Evolutionary conservation across 2,329 filamentous ascomycete genomes (phyloP), one percentile per base, ranked within the genome.

Genomic region (Diplocarpon rosae): DNA sequence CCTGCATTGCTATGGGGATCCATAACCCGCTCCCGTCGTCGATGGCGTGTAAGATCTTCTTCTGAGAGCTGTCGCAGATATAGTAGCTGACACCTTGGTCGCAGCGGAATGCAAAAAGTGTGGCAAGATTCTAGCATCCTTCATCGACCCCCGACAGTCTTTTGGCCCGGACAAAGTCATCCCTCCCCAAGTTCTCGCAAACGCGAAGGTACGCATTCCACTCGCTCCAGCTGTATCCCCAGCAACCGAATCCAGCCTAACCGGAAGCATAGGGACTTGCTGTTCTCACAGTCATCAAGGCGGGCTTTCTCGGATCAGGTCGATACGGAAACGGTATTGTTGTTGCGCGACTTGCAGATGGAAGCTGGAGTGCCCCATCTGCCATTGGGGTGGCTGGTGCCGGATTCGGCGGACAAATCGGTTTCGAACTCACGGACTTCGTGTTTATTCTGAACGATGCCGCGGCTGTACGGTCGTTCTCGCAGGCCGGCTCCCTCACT

Each of bases 131-230:
- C 76, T 98, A 56, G 78, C 85, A 37, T 94, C 89, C 11, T 98
- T 98, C 64, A 77, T 96, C 63, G 92, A 96, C 63, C 92, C 92
- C 15, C 78, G 81, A 61, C 90, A 96, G 69, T 70, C 90, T 15
- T 95, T 96, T 64, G 88, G 90, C 5, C 90, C 92, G 45, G 92
- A 96, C 66, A 96, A 96, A 66, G 81, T 98, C 63, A 98, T 98
- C 57, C 92, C 92, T 39, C 89, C 90, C 7, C 76, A 82, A 42
- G 76, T 98, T 56, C 80, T 98, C 57, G 83, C 84, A 53, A 86
- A 86, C 65, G 92, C 92, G 59, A 95, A 98, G 78, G 84, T 87
- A 67, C 49, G 57, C 32, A 31, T 31, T 45, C 35, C 29, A 45
- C 20, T 8, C 6, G 27, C 28, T 28, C 14, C 28, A 15, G 14